These are phyloP conservation scores for Candida glucosophila DNA, from an alignment of 1,139 yeast genomes.

Conservation along the genomic window DNA sequence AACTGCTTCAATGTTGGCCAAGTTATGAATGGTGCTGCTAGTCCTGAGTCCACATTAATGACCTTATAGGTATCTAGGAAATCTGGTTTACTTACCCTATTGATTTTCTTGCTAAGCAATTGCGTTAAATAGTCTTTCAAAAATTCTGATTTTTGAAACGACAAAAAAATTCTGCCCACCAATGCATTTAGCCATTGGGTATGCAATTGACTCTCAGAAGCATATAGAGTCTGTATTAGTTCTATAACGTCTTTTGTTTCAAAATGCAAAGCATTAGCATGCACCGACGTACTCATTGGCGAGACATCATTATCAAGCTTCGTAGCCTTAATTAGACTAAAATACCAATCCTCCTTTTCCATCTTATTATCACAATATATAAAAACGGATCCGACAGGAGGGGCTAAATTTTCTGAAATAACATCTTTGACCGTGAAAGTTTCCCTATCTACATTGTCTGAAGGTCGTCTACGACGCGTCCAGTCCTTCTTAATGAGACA, in stretches of 20 bases:
- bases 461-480: slow-evolving; percentile 18
- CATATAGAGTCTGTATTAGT: slow-evolving; percentile 66
- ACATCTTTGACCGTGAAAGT: slow-evolving; percentile 14
- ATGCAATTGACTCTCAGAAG: slow-evolving; percentile 75
- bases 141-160: slow-evolving; percentile 62
- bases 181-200: slow-evolving; percentile 89
- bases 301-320: slow-evolving; percentile 21
- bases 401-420: slow-evolving; percentile 15
- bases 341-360: slow-evolving; percentile 91
- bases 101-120: slow-evolving; percentile 61
- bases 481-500: slow-evolving; percentile 46
- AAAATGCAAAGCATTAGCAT: slow-evolving; percentile 70
- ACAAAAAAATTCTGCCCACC: slow-evolving; percentile 70
- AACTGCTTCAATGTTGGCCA: slow-evolving; percentile 62
- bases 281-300: slow-evolving; percentile 23
- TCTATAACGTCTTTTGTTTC: slow-evolving; percentile 64
- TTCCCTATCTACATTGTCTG: slow-evolving; percentile 15
- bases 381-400: slow-evolving; percentile 56
- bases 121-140: slow-evolving; percentile 49
- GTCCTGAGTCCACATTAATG: slow-evolving; percentile 65
- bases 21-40: slow-evolving; percentile 71
- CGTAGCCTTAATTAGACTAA: slow-evolving; percentile 70
- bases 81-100: slow-evolving; percentile 78
- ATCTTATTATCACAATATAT: slow-evolving; percentile 68
- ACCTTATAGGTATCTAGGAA: slow-evolving; percentile 78